Conservation (phyloP, 768 basidiomycete genomes). For the Cystoderma amianthinum region DNA sequence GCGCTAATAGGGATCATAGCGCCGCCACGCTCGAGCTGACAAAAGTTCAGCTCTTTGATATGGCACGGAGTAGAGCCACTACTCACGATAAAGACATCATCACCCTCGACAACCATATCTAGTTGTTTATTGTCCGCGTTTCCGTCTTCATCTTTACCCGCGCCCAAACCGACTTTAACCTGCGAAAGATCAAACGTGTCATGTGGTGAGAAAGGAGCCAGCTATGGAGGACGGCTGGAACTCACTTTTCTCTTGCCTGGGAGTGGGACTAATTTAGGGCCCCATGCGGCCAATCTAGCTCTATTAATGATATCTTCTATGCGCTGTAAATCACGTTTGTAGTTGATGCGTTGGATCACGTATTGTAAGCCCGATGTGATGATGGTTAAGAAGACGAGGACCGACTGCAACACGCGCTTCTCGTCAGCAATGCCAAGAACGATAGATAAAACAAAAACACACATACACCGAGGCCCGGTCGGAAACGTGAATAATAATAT, state of each 20-base stretch:
- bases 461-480: slow-evolving; percentile 81
- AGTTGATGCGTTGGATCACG: slow-evolving; percentile 71
- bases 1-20: slow-evolving; percentile 51
- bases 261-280: slow-evolving; percentile 60
- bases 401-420: slow-evolving; percentile 39
- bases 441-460: not conserved
- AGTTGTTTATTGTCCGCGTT: slow-evolving; percentile 46
- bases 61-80: not conserved
- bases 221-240: no score
- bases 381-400: slow-evolving; percentile 67
- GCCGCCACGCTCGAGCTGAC: slow-evolving; percentile 57
- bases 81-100: slow-evolving; percentile 71
- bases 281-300: slow-evolving; percentile 78
- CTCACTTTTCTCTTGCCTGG: slow-evolving; percentile 65
- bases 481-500: slow-evolving; percentile 94
- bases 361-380: slow-evolving; percentile 82
- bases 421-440: not conserved
- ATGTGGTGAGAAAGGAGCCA: no score
- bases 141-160: slow-evolving; percentile 51
- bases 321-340: slow-evolving; percentile 62
- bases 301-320: slow-evolving; percentile 55
- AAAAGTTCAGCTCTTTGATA: slow-evolving; percentile 1
- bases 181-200: slow-evolving; percentile 23
- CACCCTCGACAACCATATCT: slow-evolving; percentile 78
- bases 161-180: slow-evolving; percentile 71